Base-by-base conservation (phyloP, 108 stramenopile species). In the Cyclotella choctawhatcheeana region DNA sequence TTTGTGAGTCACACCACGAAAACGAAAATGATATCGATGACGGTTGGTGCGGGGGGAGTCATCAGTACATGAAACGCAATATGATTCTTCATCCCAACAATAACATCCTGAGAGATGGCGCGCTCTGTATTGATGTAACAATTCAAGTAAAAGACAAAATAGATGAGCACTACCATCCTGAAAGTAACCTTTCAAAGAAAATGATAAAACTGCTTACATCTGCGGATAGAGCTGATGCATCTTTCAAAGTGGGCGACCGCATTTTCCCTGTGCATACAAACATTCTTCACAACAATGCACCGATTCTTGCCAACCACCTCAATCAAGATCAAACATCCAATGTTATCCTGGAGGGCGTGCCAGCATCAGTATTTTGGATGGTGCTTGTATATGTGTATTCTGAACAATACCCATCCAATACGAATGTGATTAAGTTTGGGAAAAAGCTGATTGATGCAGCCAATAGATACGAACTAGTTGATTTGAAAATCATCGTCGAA, bases 401-500 rank as follows among this genome's bases (percentile, higher is more conserved):
- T 27, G 71, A 62, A 13, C 29, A 12, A 22, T 40, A 2, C n/a
- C 61, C 71, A 6, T 14, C 44, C 24, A 3, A 21, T 10, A 5
- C 13, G 12, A 56, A 17, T 10, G 44, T 44, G 34, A 10, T 37
- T 17, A 45, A 30, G 31, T 27, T 58, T 5, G 55, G 10, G 0
- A 69, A 44, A 69, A 56, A 69, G 4, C 22, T 58, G 8, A 69
- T 69, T 32, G 32, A 58, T 5, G 55, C 56, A 5, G 24, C 69
- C 10, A 7, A 69, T 50, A 12, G 52, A 18, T 69, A 25, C 45
- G 40, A 34, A 5, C 1, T 69, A 0, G 21, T 35, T 35, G 69
- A 47, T 0, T 40, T 69, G 54, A 69, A 69, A 44, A 58, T 69
- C 21, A 18, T 50, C 18, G 69, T 69, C 2, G 69, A 58, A 44